Evolutionary conservation across 1,284 basidiomycete genomes (phyloP), one percentile per base, ranked within the genome.

Genomic region (Schizophyllum commune): DNA sequence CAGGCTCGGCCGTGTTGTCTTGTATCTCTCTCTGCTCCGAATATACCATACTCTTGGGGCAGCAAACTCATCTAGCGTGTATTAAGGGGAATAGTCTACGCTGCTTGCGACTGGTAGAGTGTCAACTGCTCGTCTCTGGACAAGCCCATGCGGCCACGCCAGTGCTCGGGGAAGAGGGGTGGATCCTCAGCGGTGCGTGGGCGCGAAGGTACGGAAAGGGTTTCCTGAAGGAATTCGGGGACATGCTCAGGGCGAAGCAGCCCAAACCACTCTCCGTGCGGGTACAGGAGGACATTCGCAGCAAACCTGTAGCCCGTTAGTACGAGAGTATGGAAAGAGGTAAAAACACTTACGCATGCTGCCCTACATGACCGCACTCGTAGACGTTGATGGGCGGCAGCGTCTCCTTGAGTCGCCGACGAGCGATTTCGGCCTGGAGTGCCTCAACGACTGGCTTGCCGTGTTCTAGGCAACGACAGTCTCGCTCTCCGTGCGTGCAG

Each of bases 201-300:
- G 20, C 66, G 63, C 3, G 66, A 47, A 22, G 74, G 71, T 22
- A 69, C 67, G 4, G 72, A 67, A 0, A 85, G 65, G 32, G 87
- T 71, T 21, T 77, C 75, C 34, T 83, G 77, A 22, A 92, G 63
- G 3, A 91, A 71, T 0, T 66, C 65, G 4, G 84, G 78, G 1
- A 85, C 85, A 68, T 91, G 77, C 22, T 75, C 71, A 0, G 83
- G 79, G 8, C 75, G 75, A 13, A 93, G 70, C 51, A 80, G 76
- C 15, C 88, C 87, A 21, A 89, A 86, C 89, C 91, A 92, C 71
- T 93, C 90, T 17, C 91, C 87, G 39, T 82, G 81, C 5, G 91
- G 91, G 65, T 87, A 88, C 3, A 91, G 74, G 27, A 94, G 73
- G 1, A 91, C 69, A 71, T 94, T 94, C 1, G 89, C 91, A 1